Evolutionary conservation across 129 eudicot genomes (phyloP), one percentile per base, ranked within the genome.

Genomic region (Pulicaria dysenterica): DNA sequence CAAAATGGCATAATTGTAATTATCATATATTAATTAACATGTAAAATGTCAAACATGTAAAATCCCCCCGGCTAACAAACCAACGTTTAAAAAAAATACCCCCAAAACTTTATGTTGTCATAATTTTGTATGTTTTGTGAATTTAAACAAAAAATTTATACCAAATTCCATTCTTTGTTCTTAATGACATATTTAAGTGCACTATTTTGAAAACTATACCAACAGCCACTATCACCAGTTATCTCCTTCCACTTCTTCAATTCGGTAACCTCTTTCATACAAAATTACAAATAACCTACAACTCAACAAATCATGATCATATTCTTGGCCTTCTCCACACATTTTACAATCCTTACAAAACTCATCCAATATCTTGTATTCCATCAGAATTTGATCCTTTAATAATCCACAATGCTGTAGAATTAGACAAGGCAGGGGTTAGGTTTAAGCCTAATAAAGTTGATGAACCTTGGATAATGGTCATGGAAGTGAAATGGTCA

Each of bases 141-240:
- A n/a, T n/a, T n/a, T n/a, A n/a, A n/a, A n/a, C n/a, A n/a, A n/a
- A n/a, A n/a, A n/a, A n/a, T n/a, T n/a, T n/a, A n/a, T n/a, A 72
- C 65, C 76, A 72, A 45, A 40, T 62, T 34, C 68, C 68, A 8
- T 62, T 62, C 48, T 62, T 62, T 62, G 4, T 62, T 40, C 68
- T 62, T 14, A 11, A 57, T 3, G 39, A 72, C 8, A 59, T 73
- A 11, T 73, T 60, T 44, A 34, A 48, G 5, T 51, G 67, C 77
- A 73, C 77, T 3, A 17, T 73, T 6, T 15, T 43, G n/a, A 44
- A 42, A 69, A 11, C n/a, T 10, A n/a, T 7, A 37, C 43, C 19
- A 19, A 4, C 7, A 4, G 7, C 31, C 49, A 3, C 65, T 8
- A 42, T 70, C 41, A 3, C 42, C 16, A 13, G 49, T 3, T 51